phyloP scores from a whole-genome alignment of 148 eudicot genomes.

The Nepenthes mirabilis region DNA sequence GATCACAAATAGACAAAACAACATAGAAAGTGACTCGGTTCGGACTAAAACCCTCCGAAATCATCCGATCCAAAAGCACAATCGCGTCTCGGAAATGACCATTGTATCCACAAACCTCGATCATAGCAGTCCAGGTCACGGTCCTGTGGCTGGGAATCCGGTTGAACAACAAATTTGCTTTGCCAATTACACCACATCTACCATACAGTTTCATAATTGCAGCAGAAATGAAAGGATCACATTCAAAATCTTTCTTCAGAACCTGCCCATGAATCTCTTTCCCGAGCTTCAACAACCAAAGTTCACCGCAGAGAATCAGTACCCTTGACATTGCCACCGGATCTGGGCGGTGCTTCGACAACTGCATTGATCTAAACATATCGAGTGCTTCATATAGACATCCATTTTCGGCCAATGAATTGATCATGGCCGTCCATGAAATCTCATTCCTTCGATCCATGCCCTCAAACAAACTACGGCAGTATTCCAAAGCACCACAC shows the following conservation, averaged over 20 bases:
- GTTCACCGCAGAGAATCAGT: slow-evolving; percentile 36
- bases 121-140: slow-evolving; percentile 52
- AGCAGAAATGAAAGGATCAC: slow-evolving; percentile 44
- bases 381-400: slow-evolving; percentile 37
- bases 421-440: slow-evolving; percentile 76
- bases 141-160: slow-evolving; percentile 34
- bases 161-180: slow-evolving; percentile 47
- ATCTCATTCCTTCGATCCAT: slow-evolving; percentile 61
- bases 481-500: slow-evolving; percentile 41
- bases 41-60: slow-evolving; percentile 30
- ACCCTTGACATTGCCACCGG: slow-evolving; percentile 45
- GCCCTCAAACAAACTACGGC: slow-evolving; percentile 34
- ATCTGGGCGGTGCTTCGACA: slow-evolving; percentile 68
- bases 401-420: slow-evolving; percentile 33
- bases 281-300: slow-evolving; percentile 41
- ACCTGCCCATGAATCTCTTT: slow-evolving; percentile 69
- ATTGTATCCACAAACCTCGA: slow-evolving; percentile 49
- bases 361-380: slow-evolving; percentile 64
- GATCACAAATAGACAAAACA: slow-evolving; percentile 42
- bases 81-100: slow-evolving; percentile 34
- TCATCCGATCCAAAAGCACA: slow-evolving; percentile 33
- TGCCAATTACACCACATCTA: slow-evolving; percentile 35
- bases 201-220: slow-evolving; percentile 63
- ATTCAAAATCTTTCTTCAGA: slow-evolving; percentile 38
- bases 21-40: slow-evolving; percentile 38